Conservation (phyloP, 2,329 filamentous ascomycete genomes). For the Aspergillus sergii region DNA sequence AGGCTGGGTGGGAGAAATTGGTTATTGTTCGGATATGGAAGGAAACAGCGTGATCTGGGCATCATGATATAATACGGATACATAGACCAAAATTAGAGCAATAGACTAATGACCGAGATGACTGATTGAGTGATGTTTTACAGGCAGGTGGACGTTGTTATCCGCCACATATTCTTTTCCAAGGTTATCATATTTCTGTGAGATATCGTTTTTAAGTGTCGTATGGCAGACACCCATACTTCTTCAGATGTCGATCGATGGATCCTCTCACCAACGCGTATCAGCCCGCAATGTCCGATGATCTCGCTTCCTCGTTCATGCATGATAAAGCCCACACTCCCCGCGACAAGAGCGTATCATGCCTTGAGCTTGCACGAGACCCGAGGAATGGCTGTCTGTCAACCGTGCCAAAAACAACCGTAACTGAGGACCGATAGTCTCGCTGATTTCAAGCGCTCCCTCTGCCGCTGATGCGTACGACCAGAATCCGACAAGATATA, state of each 20-base stretch:
- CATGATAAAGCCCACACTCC: not conserved
- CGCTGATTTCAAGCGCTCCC: not conserved
- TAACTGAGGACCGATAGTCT: not conserved
- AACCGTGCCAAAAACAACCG: not conserved
- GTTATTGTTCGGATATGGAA: constrained; percentile 86
- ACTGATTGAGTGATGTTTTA: constrained; percentile 1
- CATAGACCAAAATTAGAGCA: not conserved
- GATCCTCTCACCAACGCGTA: not conserved
- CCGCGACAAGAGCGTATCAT: not conserved
- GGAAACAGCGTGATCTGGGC: constrained; percentile 10
- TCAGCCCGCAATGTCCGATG: not conserved
- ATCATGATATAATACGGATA: not conserved
- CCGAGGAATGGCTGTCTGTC: not conserved
- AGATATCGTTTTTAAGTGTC: not conserved
- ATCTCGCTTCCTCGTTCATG: not conserved
- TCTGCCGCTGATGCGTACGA: not conserved
- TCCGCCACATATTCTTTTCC: not conserved
- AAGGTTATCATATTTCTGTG: not conserved
- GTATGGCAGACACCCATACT: not conserved
- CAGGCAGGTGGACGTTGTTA: not conserved
- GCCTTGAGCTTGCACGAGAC: not conserved
- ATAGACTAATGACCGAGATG: constrained; percentile 5
- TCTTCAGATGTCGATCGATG: not conserved
- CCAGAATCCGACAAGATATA: not conserved
- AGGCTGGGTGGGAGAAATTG: constrained; percentile 92